Conservation (phyloP, 2,329 filamentous ascomycete species). For the Xylariaceae sp. region DNA sequence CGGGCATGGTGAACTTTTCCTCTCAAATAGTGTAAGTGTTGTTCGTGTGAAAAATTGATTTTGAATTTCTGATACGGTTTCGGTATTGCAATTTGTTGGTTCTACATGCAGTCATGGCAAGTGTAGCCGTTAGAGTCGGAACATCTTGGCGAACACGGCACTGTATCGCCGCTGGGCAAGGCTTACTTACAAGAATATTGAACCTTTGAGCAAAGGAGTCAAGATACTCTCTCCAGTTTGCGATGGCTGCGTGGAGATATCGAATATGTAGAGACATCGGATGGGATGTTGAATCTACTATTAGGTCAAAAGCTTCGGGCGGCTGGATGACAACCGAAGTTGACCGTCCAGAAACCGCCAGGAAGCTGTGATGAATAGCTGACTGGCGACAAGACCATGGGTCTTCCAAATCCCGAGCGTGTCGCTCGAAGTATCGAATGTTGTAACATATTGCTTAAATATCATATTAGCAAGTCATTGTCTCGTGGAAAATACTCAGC, state of each 20-base stretch:
- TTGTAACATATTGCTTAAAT: conserved; percentile 24
- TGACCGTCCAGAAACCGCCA: background rate
- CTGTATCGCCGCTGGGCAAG: background rate
- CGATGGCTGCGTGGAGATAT: conserved; percentile 10
- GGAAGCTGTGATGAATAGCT: conserved; percentile 16
- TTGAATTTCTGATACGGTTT: conserved; percentile 14
- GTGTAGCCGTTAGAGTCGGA: background rate
- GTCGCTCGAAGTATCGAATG: conserved; percentile 23
- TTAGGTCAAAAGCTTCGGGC: conserved; percentile 5
- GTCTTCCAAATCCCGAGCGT: conserved; percentile 20
- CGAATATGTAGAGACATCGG: conserved; percentile 19
- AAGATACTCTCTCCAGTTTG: conserved; percentile 25
- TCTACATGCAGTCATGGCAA: background rate
- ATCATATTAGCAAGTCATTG: no score
- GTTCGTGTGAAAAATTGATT: conserved; percentile 11
- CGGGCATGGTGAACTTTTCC: conserved; percentile 10
- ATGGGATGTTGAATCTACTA: background rate
- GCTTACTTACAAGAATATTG: conserved; percentile 1
- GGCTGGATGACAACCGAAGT: conserved; percentile 23
- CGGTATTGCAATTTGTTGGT: conserved; percentile 13
- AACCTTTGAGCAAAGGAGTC: conserved; percentile 12
- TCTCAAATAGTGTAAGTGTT: conserved; percentile 12
- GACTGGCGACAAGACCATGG: conserved; percentile 27
- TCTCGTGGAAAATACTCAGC: no score
- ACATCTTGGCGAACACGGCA: background rate